Evolutionary conservation across 2,329 filamentous ascomycete species (phyloP), one percentile per base, ranked within the genome.

Genomic region (Elsinoe australis): DNA sequence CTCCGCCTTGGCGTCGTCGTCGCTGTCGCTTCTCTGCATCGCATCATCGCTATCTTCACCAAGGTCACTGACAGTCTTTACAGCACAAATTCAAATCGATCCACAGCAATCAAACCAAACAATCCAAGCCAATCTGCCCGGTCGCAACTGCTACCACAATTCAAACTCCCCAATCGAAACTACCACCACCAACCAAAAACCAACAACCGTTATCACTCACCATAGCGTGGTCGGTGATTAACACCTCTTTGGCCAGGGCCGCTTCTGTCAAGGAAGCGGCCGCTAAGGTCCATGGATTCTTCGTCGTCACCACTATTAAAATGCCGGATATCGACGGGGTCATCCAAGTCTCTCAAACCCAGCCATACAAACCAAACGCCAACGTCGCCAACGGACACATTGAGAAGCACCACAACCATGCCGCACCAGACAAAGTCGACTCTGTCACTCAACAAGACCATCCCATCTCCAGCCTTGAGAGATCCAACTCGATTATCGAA

Each of bases 191-290:
- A 48, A 24, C n/a, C 19, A 3, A 3, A 48, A n/a, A 17, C 32
- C 22, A 17, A 12, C 44, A 35, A 39, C 26, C 26, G 26, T 12
- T 31, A 38, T 26, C 33, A 36, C 34, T 28, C 32, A 31, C 45
- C 45, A 48, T 48, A 48, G 45, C 32, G 17, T 48, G 45, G 45
- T 8, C 32, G 22, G 33, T 48, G 45, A 26, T 18, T 31, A 26
- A 29, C 21, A 12, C 32, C 45, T 14, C 33, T 8, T 22, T 41
- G 45, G 45, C 45, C 24, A 38, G 32, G 33, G 45, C 45, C 45
- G 45, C 36, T 41, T 41, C 36, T 41, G n/a, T 41, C 19, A 41
- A 41, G 19, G 36, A 21, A 41, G 36, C 36, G 36, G 36, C 36
- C 19, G 19, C 26, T 14, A 35, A 38, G 32, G 24, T 48, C 19